Percentiles rank a stretch among this genome's conserved stretches.
phyloP scores from a whole-genome alignment of 345 rosid species.

The Aethionema arabicum region DNA sequence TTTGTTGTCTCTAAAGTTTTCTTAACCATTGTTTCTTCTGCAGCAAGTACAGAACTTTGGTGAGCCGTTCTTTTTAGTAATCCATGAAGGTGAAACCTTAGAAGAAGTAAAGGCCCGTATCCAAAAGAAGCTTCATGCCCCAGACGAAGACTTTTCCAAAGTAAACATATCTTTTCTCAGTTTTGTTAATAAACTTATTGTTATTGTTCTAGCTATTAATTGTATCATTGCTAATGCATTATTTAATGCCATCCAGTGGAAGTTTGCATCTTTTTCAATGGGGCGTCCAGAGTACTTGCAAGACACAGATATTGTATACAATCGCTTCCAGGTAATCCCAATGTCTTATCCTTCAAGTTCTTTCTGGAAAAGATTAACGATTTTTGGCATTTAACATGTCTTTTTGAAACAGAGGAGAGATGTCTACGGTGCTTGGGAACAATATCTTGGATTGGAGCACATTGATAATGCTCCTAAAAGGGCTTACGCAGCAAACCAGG shows the following conservation, averaged over 20 bases:
- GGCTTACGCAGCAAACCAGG: constrained; percentile 79
- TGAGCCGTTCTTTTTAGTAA: constrained; percentile 91
- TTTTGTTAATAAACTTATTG: background rate
- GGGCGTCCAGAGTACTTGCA: constrained; percentile 89
- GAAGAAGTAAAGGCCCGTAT: constrained; percentile 71
- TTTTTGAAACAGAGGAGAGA: constrained; percentile 52
- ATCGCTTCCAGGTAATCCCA: constrained; percentile 70
- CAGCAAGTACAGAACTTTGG: constrained; percentile 96
- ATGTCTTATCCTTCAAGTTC: background rate
- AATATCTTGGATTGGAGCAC: constrained; percentile 92
- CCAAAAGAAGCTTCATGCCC: constrained; percentile 80
- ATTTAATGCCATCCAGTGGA: constrained; percentile 60
- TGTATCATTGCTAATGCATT: background rate
- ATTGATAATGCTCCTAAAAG: constrained; percentile 79
- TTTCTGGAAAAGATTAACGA: background rate
- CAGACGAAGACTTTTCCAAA: constrained; percentile 91
- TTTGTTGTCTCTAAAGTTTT: background rate
- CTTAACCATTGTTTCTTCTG: constrained; percentile 24
- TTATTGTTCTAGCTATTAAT: background rate
- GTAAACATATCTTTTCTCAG: constrained; percentile 38
- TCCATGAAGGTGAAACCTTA: constrained; percentile 87
- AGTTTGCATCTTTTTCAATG: constrained; percentile 82
- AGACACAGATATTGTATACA: constrained; percentile 71
- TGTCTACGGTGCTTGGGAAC: constrained; percentile 88
- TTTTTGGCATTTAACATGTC: constrained; percentile 1